phyloP scores from a whole-genome alignment of 2,329 filamentous ascomycete species.

The Hypocrella siamensis region DNA sequence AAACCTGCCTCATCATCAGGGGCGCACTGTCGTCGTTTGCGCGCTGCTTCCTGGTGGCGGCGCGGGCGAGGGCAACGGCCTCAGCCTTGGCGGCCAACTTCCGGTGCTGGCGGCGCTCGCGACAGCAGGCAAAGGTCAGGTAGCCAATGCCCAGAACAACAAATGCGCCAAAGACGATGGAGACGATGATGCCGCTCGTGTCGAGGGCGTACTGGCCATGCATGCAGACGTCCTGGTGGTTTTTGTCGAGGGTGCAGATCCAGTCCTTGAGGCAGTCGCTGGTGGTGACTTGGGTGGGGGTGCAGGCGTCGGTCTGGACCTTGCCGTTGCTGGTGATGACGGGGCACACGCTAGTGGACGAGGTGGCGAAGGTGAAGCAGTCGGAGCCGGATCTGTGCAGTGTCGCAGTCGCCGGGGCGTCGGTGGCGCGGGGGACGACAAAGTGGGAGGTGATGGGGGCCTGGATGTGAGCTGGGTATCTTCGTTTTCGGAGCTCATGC shows the following conservation, averaged over 20 bases:
- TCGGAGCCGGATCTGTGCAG: constrained; percentile 9
- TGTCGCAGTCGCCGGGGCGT: too few relatives aligned
- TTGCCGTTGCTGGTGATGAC: constrained; percentile 19
- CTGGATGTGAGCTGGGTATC: too few relatives aligned
- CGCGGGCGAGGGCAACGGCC: constrained; percentile 32
- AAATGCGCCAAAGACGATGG: constrained; percentile 28
- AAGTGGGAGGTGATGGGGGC: too few relatives aligned
- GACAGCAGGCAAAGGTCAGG: constrained; percentile 35
- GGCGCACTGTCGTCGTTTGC: constrained; percentile 17
- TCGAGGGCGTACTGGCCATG: constrained; percentile 21
- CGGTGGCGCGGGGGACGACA: too few relatives aligned
- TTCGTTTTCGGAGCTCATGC: too few relatives aligned
- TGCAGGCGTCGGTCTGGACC: constrained; percentile 23
- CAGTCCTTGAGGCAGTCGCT: constrained; percentile 25
- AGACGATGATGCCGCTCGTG: constrained; percentile 29
- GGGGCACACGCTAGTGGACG: constrained; percentile 22
- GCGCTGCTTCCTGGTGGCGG: constrained; percentile 27
- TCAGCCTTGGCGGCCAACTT: constrained; percentile 28
- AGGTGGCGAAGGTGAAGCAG: constrained; percentile 19
- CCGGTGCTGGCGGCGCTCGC: constrained; percentile 29
- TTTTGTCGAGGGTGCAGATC: constrained; percentile 25
- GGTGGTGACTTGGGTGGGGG: constrained; percentile 15
- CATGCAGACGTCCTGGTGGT: constrained; percentile 25
- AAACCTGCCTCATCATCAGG: constrained; percentile 20
- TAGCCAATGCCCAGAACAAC: constrained; percentile 20